These are phyloP conservation scores for Celoporthe dispersa DNA, from an alignment of 2,329 filamentous ascomycete species.

Conservation along the genomic window DNA sequence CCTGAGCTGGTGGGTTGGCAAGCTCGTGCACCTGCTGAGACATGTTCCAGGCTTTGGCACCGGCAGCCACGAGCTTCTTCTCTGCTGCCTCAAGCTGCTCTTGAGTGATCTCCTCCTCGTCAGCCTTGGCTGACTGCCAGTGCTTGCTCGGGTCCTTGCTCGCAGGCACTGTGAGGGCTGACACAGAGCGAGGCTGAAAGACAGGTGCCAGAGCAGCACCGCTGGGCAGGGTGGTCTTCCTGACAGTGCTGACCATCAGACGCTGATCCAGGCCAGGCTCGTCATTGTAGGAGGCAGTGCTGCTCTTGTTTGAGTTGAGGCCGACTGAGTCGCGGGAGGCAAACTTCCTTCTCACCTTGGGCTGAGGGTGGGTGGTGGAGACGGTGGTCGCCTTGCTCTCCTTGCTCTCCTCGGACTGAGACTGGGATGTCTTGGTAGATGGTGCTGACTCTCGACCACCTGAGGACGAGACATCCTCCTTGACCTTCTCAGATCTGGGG, in stretches of 20 bases:
- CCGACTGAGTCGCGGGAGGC: slow-evolving; percentile 27
- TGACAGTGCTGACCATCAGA: slow-evolving; percentile 34
- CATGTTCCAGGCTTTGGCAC: slow-evolving; percentile 21
- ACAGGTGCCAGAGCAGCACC: slow-evolving; percentile 54
- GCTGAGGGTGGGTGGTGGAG: slow-evolving; percentile 27
- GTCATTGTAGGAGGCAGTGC: slow-evolving; percentile 34
- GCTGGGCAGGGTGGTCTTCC: slow-evolving; percentile 47
- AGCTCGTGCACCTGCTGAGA: slow-evolving; percentile 17
- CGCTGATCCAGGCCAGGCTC: slow-evolving; percentile 36
- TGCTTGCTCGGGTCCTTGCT: slow-evolving; percentile 15
- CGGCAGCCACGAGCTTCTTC: slow-evolving; percentile 24
- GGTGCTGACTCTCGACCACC: slow-evolving; percentile 32
- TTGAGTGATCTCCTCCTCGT: slow-evolving; percentile 16
- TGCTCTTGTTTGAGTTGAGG: slow-evolving; percentile 30
- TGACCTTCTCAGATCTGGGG: slow-evolving; percentile 40
- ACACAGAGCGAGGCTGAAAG: slow-evolving; percentile 48
- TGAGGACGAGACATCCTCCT: slow-evolving; percentile 26
- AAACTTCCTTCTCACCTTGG: slow-evolving; percentile 29
- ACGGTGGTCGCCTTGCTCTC: slow-evolving; percentile 28
- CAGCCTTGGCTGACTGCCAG: slow-evolving; percentile 27
- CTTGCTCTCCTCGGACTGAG: slow-evolving; percentile 30
- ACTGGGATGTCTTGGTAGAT: slow-evolving; percentile 34
- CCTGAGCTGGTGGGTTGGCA: slow-evolving; percentile 8
- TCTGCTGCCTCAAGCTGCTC: slow-evolving; percentile 26
- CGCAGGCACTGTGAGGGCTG: slow-evolving; percentile 29